Evolutionary conservation across 2,329 filamentous ascomycete species (phyloP), one percentile per base, ranked within the genome.

Genomic region (Tympanopsis confertula): DNA sequence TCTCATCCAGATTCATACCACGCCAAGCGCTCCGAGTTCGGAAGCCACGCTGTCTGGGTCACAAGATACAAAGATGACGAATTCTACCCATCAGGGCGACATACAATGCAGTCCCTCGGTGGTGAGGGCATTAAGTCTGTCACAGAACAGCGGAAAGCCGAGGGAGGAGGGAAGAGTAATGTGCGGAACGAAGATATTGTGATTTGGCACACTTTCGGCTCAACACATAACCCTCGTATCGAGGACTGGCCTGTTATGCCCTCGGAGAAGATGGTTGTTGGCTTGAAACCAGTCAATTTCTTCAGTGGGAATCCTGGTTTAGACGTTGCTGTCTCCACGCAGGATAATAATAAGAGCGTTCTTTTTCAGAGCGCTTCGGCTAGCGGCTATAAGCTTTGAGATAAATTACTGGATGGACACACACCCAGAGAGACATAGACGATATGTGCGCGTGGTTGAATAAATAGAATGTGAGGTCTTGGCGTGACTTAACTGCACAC

Each of bases 221-320:
- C 62, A 36, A 63, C 61, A 4, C 61, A 63, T 39, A 64, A 64
- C 28, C 61, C 61, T 7, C 54, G 61, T 2, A 52, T 61, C 5
- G 59, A 63, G 38, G 60, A 63, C 39, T 63, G 59, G 58, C 61
- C 60, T 1, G 59, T 63, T 7, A 63, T 63, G 59, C 45, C 45
- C 10, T 10, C 24, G n/a, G 24, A 28, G 24, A 28, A 28, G n/a
- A 28, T 28, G 24, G n/a, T n/a, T 10, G 24, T 28, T n/a, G 10
- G 10, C 10, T n/a, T 28, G 24, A 28, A 28, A 28, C 24, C 24
- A n/a, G 24, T 28, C 10, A 28, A 28, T 28, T 28, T 28, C 24
- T 28, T 28, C 24, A 10, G 24, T 10, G n/a, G 24, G 24, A 28
- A 28, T n/a, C 24, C 24, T 28, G 24, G 10, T 10, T 28, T 28